Evolutionary conservation across 2,329 filamentous ascomycete genomes (phyloP), one percentile per base, ranked within the genome.

Genomic region (Diaporthe caulivora): DNA sequence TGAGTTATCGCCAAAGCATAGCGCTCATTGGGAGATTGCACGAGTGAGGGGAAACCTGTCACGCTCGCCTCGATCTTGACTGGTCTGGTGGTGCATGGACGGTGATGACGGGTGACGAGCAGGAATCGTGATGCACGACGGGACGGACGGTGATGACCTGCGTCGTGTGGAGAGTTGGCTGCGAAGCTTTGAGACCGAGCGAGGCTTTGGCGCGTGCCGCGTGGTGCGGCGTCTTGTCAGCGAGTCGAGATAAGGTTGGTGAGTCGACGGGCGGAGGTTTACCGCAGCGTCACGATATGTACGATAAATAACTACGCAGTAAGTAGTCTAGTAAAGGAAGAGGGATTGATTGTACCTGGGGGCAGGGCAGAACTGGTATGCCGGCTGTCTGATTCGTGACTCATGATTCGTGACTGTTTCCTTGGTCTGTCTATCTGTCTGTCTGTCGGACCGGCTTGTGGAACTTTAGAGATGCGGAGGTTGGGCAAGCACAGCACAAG

Each of bases 361-460:
- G 42, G 8, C 42, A 37, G 54, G 53, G 53, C 53, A 62, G 42
- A 13, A 47, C 49, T 60, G 58, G 51, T 17, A 62, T 71, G 51
- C 65, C 34, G 34, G 51, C 42, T 29, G 37, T 37, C 62, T 65
- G 70, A 72, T 74, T 74, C 70, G 73, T 34, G 40, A 72, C 72
- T 70, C 34, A 9, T 65, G 62, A 72, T 74, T 74, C 70, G 73
- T 34, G 40, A 72, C 72, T 70, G 49, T 65, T 72, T 72, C 70
- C 54, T 51, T 72, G 34, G 31, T 29, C 64, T 13, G 37, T 40
- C 37, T 40, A 13, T 34, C 34, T 9, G 37, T 40, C 7, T 40
- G 7, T 40, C 37, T 40, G 37, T 40, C 37, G 7, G 37, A 10
- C 6, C 55, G 64, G 55, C 49, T 29, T 72, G 31, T 40, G 37